These are phyloP conservation scores for Creolimax fragrantissima DNA, from an alignment of 78 protist species.

Conservation along the genomic window DNA sequence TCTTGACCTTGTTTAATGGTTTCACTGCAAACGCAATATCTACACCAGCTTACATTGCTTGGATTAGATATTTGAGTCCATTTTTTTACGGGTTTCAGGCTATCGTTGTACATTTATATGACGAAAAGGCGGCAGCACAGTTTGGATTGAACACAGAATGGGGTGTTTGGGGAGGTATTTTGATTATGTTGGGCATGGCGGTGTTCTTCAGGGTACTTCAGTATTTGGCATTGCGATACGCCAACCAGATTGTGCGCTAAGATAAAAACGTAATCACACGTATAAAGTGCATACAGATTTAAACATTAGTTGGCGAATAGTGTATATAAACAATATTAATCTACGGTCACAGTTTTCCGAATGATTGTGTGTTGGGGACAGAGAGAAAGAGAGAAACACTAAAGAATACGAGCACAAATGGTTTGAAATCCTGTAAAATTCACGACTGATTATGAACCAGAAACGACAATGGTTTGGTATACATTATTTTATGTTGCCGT, in stretches of 20 bases:
- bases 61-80: conserved; percentile 5
- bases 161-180: conserved; percentile 16
- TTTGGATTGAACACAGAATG: conserved; percentile 9
- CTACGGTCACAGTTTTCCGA: too few relatives aligned
- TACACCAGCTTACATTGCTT: neutral
- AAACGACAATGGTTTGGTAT: too few relatives aligned
- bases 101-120: conserved; percentile 13
- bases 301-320: too few relatives aligned
- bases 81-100: neutral
- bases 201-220: neutral
- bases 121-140: neutral
- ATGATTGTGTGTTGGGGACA: too few relatives aligned
- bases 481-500: too few relatives aligned
- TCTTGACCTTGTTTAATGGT: conserved; percentile 11
- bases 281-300: neutral
- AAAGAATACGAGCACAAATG: too few relatives aligned
- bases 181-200: neutral
- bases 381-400: too few relatives aligned
- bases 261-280: neutral
- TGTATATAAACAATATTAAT: too few relatives aligned
- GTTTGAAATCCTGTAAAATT: too few relatives aligned
- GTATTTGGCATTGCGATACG: neutral
- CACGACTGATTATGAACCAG: too few relatives aligned
- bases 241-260: neutral
- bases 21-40: neutral